Evolutionary conservation across 2,329 filamentous ascomycete species (phyloP).

Genomic region (Dryadomyces sulphureus): DNA sequence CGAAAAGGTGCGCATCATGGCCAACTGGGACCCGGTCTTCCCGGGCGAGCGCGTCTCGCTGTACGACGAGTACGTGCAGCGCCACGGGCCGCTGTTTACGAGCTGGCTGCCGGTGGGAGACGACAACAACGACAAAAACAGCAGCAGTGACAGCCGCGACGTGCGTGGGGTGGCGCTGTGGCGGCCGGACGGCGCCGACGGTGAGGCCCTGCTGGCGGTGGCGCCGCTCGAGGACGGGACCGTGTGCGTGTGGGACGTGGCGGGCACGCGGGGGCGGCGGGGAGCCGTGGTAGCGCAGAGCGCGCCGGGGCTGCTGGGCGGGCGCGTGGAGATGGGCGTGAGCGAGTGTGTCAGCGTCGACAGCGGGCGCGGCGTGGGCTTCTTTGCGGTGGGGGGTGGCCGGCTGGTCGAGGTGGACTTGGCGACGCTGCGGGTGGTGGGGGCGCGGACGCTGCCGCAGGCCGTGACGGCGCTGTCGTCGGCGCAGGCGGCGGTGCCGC

Average conservation of each 20-base stretch:
- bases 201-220: conserved; percentile 43
- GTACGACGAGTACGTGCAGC: conserved; percentile 80
- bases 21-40: conserved; percentile 74
- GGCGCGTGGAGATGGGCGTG: conserved; percentile 38
- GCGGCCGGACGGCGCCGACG: conserved; percentile 34
- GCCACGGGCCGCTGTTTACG: conserved; percentile 57
- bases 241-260: conserved; percentile 74
- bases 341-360: conserved; percentile 77
- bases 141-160: too few relatives aligned
- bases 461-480: conserved; percentile 72
- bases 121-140: conserved; percentile 3
- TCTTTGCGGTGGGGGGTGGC: conserved; percentile 77
- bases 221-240: conserved; percentile 76
- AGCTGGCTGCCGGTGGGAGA: conserved; percentile 61
- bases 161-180: conserved; percentile 61
- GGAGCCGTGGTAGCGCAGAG: conserved; percentile 55
- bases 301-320: conserved; percentile 45
- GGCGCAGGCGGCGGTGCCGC: conserved; percentile 46
- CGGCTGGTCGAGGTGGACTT: conserved; percentile 79
- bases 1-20: conserved; percentile 37
- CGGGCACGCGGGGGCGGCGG: conserved; percentile 33
- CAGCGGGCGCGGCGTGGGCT: conserved; percentile 50
- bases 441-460: conserved; percentile 60
- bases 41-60: conserved; percentile 59
- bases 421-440: conserved; percentile 52